Evolutionary conservation across 805 yeast species (phyloP).

Genomic region (Ogataea populi-albae): DNA sequence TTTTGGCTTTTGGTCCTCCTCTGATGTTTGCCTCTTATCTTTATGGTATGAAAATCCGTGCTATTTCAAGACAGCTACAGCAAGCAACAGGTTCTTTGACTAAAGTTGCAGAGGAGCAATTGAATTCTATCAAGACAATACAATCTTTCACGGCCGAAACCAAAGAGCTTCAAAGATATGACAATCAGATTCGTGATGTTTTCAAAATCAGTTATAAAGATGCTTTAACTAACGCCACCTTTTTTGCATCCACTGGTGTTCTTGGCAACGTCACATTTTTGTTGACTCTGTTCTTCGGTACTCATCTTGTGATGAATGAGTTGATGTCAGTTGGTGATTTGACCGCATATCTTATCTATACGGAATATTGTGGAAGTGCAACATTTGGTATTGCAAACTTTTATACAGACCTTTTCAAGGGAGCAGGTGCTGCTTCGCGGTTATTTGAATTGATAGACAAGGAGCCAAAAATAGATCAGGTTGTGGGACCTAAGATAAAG

Average conservation of each 20-base stretch:
- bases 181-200: slow-evolving; percentile 64
- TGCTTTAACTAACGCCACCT: slow-evolving; percentile 75
- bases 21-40: slow-evolving; percentile 74
- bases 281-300: slow-evolving; percentile 75
- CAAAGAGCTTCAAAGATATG: slow-evolving; percentile 72
- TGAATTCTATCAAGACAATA: slow-evolving; percentile 80
- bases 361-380: slow-evolving; percentile 90
- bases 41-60: slow-evolving; percentile 79
- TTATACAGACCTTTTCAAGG: slow-evolving; percentile 93
- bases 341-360: slow-evolving; percentile 91
- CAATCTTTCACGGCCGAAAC: slow-evolving; percentile 89
- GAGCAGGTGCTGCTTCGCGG: slow-evolving; percentile 93
- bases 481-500: slow-evolving; percentile 52
- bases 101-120: slow-evolving; percentile 87
- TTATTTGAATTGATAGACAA: slow-evolving; percentile 84
- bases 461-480: slow-evolving; percentile 68
- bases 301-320: slow-evolving; percentile 72
- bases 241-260: slow-evolving; percentile 76
- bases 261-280: slow-evolving; percentile 79
- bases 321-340: slow-evolving; percentile 82
- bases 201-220: slow-evolving; percentile 74
- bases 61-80: slow-evolving; percentile 73
- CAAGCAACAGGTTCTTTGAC: slow-evolving; percentile 84
- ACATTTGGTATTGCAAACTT: slow-evolving; percentile 89
- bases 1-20: slow-evolving; percentile 82